These are phyloP conservation scores for Domatiomyces globalis DNA, from an alignment of 2,329 filamentous ascomycete species.

Conservation along the genomic window DNA sequence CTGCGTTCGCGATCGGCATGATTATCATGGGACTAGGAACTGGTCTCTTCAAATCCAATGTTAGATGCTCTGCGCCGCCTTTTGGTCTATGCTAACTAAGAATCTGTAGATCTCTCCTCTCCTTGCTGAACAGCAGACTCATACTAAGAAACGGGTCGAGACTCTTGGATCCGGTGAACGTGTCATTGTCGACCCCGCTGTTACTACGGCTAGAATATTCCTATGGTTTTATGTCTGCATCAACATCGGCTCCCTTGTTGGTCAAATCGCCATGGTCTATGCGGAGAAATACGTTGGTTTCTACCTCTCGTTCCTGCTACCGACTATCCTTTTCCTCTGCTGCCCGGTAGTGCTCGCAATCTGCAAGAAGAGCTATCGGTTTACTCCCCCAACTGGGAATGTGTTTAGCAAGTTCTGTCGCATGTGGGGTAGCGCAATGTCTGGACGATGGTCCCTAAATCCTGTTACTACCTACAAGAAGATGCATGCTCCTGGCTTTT, in stretches of 20 bases:
- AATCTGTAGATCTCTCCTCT: slow-evolving; percentile 44
- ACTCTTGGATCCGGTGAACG: slow-evolving; percentile 46
- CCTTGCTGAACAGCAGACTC: slow-evolving; percentile 55
- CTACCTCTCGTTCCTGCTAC: slow-evolving; percentile 56
- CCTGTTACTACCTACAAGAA: slow-evolving; percentile 42
- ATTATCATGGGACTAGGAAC: slow-evolving; percentile 61
- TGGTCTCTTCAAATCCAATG: slow-evolving; percentile 67
- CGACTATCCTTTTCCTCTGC: slow-evolving; percentile 49
- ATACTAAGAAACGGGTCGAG: slow-evolving; percentile 44
- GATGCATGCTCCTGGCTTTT: slow-evolving; percentile 46
- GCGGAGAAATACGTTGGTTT: slow-evolving; percentile 64
- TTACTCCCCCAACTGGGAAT: slow-evolving; percentile 55
- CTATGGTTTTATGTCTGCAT: slow-evolving; percentile 59
- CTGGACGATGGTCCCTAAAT: slow-evolving; percentile 49
- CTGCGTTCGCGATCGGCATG: slow-evolving; percentile 49
- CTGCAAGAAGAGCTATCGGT: slow-evolving; percentile 49
- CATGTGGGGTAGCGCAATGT: slow-evolving; percentile 47
- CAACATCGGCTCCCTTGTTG: slow-evolving; percentile 50
- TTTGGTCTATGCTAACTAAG: slow-evolving; percentile 35
- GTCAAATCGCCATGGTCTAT: slow-evolving; percentile 52
- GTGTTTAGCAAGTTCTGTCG: slow-evolving; percentile 53
- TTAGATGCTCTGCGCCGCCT: not conserved
- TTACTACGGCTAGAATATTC: slow-evolving; percentile 55
- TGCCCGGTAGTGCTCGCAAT: slow-evolving; percentile 48
- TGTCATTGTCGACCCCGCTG: slow-evolving; percentile 55